Base-by-base conservation (phyloP, 768 basidiomycete genomes). In the Boletus reticulatus region DNA sequence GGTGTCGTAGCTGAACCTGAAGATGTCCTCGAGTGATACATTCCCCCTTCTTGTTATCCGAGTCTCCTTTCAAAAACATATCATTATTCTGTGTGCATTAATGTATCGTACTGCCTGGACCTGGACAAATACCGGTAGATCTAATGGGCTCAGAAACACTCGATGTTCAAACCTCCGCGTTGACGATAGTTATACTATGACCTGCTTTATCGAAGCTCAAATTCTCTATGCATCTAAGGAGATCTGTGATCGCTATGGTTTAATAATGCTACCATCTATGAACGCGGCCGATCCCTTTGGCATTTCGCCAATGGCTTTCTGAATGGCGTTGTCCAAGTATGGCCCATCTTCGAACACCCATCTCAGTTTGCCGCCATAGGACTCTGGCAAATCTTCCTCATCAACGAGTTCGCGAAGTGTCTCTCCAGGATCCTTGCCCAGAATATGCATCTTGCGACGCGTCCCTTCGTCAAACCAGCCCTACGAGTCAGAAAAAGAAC, bases 391-490 rank as follows among this genome's bases (percentile, higher is more conserved):
- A 56, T 83, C 72, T 38, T 70, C 59, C 2, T 71, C 63, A 39
- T 75, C 70, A 48, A 84, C 79, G 41, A 89, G 73, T 16, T 76
- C 74, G 13, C 75, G 72, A 4, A 93, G 77, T 3, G 75, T 71
- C 1, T 76, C 65, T 5, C 80, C 81, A 4, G 82, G 80, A 52
- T 87, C 80, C 52, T 77, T 81, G 4, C 85, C 84, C 10, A 93
- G 75, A 34, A 94, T 78, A 63, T 87, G 82, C 32, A 94, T 85
- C 75, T 94, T 94, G 56, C 78, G 78, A 17, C 85, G 81, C 13
- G 89, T 92, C 42, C 81, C 83, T 66, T 87, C 85, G 65, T 92
- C 91, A 68, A 92, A 92, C 85, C 87, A 90, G 27, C 78, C 81
- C 83, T 88, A 61, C 1, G 7, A 29, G 8, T n/a, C 38, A 57